These are phyloP conservation scores for Primulina eburnea DNA, from an alignment of 257 asterid species.

Conservation along the genomic window DNA sequence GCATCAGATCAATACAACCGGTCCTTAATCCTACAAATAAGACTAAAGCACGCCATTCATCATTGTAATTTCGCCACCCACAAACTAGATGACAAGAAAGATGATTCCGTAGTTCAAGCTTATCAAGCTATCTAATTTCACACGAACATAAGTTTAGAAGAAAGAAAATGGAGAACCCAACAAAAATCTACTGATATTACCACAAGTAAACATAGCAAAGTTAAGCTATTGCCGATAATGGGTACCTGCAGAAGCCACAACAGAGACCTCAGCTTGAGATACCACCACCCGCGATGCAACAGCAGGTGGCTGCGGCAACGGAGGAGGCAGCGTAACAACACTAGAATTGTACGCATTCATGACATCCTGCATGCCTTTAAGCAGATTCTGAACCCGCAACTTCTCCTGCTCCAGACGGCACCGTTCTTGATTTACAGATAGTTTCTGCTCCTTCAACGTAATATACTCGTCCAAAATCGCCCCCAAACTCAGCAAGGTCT, in stretches of 20 bases:
- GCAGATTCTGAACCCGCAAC: constrained; percentile 59
- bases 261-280: constrained; percentile 29
- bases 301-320: constrained; percentile 34
- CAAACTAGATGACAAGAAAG: background rate
- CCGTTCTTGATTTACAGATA: constrained; percentile 67
- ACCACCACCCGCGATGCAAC: constrained; percentile 27
- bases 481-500: constrained; percentile 73
- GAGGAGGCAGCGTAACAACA: constrained; percentile 35
- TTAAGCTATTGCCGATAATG: background rate
- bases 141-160: too few relatives aligned
- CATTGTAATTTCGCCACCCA: background rate
- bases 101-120: background rate
- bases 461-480: constrained; percentile 85
- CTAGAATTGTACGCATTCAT: constrained; percentile 61
- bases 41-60: background rate
- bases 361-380: constrained; percentile 72
- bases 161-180: too few relatives aligned
- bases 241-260: constrained; percentile 41
- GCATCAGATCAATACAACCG: background rate
- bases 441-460: constrained; percentile 74
- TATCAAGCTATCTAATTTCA: too few relatives aligned
- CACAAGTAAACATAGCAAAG: background rate
- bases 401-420: constrained; percentile 73
- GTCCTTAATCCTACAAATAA: background rate
- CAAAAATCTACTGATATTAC: too few relatives aligned